Evolutionary conservation across 805 yeast genomes (phyloP), one percentile per base, ranked within the genome.

Genomic region (Nakazawaea holstii): DNA sequence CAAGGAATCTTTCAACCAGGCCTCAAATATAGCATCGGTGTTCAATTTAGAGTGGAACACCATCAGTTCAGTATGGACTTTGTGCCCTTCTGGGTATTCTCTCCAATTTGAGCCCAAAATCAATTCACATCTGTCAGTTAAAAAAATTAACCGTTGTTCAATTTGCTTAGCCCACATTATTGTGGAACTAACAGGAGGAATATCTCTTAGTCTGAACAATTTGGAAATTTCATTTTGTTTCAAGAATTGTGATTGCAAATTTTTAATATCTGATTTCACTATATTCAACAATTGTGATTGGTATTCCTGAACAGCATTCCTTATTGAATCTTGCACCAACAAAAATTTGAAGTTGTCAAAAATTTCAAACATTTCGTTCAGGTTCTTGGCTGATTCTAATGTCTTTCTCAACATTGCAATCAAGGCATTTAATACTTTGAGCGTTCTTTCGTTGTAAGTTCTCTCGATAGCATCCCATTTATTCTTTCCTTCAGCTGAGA

Each of bases 31-130:
- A 0, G 46, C 50, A 27, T 70, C 62, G 0, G 79, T 58, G 42
- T 82, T 68, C 9, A 81, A 61, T 41, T 72, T 76, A 24, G 67
- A 62, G n/a, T 68, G 55, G 41, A 86, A 67, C 0, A 67, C 61
- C 2, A 59, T 54, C 24, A 78, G 70, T 50, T 79, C 87, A 1
- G 67, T 60, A 9, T 74, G 67, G 1, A 92, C 74, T 51, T 74
- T 77, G 45, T 72, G 74, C 0, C 96, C 97, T 45, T 82, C 89
- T 2, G 82, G 75, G 49, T 77, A 79, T 8, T 70, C 64, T 17
- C 61, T 65, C 91, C 91, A 84, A 7, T 79, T 79, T 14, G 68
- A 57, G 0, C 90, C 87, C 7, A 84, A 63, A 4, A 83, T 69
- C 10, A 70, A 60, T 39, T 76, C 79, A 7, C 83, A 61, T 29